These are phyloP conservation scores for Lunularia cruciata DNA, from an alignment of 225 moss, liverwort and hornwort genomes.

Conservation along the genomic window DNA sequence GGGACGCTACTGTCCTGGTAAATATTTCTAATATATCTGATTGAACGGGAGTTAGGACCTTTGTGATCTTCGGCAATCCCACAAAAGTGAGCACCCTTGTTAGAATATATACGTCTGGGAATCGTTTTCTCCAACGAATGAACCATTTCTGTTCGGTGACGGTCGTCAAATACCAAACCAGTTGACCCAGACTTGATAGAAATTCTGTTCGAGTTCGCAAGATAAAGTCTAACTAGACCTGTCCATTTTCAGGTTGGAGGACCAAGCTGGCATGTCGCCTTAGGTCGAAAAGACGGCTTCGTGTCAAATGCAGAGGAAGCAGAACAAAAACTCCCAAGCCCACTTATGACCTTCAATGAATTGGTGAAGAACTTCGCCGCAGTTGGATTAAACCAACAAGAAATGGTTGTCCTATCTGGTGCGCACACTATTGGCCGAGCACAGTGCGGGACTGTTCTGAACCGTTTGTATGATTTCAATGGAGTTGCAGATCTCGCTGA, in stretches of 20 bases:
- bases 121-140: too few relatives aligned
- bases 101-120: too few relatives aligned
- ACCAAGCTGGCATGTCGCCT: conserved; percentile 22
- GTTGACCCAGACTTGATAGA: too few relatives aligned
- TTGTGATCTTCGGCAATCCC: too few relatives aligned
- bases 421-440: conserved; percentile 13
- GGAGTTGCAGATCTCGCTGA: not conserved
- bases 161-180: too few relatives aligned
- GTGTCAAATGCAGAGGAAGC: conserved; percentile 32
- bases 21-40: too few relatives aligned
- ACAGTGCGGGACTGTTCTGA: not conserved
- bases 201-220: too few relatives aligned
- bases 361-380: conserved; percentile 35
- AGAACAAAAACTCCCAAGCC: conserved; percentile 33
- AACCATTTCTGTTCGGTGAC: too few relatives aligned
- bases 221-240: too few relatives aligned
- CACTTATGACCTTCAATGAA: conserved; percentile 27
- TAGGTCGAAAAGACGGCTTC: conserved; percentile 42
- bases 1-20: too few relatives aligned
- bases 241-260: conserved; percentile 12
- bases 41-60: too few relatives aligned
- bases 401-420: conserved; percentile 45
- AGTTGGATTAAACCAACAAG: conserved; percentile 24
- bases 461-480: conserved; percentile 4
- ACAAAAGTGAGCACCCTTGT: too few relatives aligned